A percentile compares a stretch with the other conserved stretches of the same genome.
These are phyloP conservation scores for Suillus decipiens DNA, from an alignment of 768 basidiomycete genomes.

Conservation along the genomic window DNA sequence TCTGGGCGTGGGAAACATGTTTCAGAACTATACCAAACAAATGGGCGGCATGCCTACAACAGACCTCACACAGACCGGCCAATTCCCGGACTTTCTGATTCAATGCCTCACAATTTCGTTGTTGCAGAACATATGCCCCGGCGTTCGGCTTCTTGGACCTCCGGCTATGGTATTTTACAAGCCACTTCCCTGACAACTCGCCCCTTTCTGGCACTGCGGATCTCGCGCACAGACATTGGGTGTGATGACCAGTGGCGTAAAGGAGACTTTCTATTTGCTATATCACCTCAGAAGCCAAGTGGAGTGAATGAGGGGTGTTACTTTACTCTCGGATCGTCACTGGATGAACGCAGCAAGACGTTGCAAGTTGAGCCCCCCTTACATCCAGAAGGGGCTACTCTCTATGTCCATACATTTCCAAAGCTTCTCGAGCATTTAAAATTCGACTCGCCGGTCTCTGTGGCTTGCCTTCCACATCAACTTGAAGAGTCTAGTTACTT, in stretches of 20 bases:
- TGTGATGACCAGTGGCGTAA: accelerated
- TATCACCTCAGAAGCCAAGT: not conserved
- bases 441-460: too few species aligned
- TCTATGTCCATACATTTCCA: slow-evolving; percentile 8
- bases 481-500: not conserved
- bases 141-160: slow-evolving; percentile 5
- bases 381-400: not conserved
- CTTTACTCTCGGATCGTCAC: not conserved
- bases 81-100: too few species aligned
- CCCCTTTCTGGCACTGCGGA: slow-evolving; percentile 5
- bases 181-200: not conserved
- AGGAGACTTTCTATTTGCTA: not conserved
- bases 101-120: slow-evolving; percentile 9
- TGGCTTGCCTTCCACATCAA: not conserved
- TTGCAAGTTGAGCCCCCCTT: not conserved
- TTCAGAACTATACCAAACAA: too few species aligned
- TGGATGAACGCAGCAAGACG: not conserved
- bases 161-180: not conserved
- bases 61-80: too few species aligned
- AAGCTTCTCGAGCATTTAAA: not conserved
- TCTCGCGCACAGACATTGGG: not conserved
- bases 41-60: too few species aligned
- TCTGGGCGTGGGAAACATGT: too few species aligned
- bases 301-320: not conserved
- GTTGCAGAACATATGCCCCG: not conserved